Percentiles rank a stretch among this genome's conserved stretches.
Conservation (phyloP, 2,329 filamentous ascomycete species). For the Tympanopsis confertula region DNA sequence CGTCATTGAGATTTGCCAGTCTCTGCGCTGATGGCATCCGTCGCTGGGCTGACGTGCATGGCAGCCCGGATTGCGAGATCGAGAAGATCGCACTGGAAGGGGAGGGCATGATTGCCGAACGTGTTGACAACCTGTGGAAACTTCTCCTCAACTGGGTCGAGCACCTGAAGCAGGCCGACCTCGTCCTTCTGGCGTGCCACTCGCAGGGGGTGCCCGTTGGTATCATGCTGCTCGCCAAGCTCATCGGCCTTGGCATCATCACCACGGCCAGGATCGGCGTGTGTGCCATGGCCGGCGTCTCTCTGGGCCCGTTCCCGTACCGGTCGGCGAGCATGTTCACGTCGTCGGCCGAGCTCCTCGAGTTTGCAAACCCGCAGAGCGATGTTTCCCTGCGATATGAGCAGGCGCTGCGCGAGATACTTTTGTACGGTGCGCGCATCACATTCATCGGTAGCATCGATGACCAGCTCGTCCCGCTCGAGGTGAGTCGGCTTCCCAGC, state of each 20-base stretch:
- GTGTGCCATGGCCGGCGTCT: constrained; percentile 84
- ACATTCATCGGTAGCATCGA: constrained; percentile 91
- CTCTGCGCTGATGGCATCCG: constrained; percentile 75
- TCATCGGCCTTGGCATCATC: constrained; percentile 82
- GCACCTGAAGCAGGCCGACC: constrained; percentile 74
- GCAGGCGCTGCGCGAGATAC: constrained; percentile 58
- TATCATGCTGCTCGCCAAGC: constrained; percentile 81
- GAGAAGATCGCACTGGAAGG: constrained; percentile 92
- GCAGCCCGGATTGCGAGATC: constrained; percentile 66
- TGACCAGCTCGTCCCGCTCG: constrained; percentile 87
- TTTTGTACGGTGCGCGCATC: constrained; percentile 71
- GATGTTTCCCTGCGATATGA: constrained; percentile 74
- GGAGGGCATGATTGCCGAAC: constrained; percentile 80
- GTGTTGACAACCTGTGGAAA: constrained; percentile 89
- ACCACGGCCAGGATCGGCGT: constrained; percentile 68
- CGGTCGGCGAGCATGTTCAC: constrained; percentile 79
- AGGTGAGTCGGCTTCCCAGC: no score
- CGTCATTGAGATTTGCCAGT: constrained; percentile 84
- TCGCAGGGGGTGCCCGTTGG: constrained; percentile 92
- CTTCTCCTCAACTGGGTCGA: constrained; percentile 90
- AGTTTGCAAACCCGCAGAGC: constrained; percentile 76
- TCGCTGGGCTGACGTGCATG: constrained; percentile 66
- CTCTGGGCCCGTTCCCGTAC: constrained; percentile 82
- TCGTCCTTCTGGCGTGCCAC: constrained; percentile 85
- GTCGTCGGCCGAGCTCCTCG: constrained; percentile 86